Evolutionary conservation across 176 grass and related monocot species (phyloP).

Genomic region (Saccharum officinarum): DNA sequence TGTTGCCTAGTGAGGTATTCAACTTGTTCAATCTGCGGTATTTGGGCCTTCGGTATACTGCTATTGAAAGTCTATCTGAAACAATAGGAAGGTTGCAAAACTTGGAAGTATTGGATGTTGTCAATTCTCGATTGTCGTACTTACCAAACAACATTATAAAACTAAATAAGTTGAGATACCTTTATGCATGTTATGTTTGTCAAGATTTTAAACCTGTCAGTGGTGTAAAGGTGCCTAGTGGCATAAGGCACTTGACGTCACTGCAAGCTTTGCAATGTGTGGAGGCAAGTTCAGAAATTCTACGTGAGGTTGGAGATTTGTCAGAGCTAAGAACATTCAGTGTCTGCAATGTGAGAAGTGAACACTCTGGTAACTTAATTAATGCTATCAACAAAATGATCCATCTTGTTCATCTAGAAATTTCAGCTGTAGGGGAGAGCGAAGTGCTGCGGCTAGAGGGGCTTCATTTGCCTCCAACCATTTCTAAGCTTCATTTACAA

Average conservation of each 20-base stretch:
- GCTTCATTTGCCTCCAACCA: not conserved
- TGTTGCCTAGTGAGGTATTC: not conserved
- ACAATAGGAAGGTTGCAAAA: not conserved
- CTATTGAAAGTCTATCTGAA: not conserved
- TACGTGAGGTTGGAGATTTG: not conserved
- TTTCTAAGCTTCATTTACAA: accelerated
- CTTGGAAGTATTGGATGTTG: not conserved
- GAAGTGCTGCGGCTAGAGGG: not conserved
- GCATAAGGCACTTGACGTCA: not conserved
- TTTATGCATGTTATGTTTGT: not conserved
- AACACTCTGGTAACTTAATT: not conserved
- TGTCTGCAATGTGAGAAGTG: not conserved
- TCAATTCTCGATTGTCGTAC: not conserved
- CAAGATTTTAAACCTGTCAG: not conserved
- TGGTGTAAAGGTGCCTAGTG: not conserved
- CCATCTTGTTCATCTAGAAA: not conserved
- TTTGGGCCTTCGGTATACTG: not conserved
- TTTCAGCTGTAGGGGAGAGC: not conserved
- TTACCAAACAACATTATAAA: not conserved
- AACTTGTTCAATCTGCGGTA: not conserved
- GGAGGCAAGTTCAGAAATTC: not conserved
- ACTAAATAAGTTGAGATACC: not conserved
- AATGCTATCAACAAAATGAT: not conserved
- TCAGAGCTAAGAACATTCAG: not conserved
- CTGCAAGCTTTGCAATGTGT: not conserved